Percentiles rank a stretch among this genome's conserved stretches.
Evolutionary conservation across 768 basidiomycete genomes (phyloP).

Genomic region (Leucosporidium yakuticum): DNA sequence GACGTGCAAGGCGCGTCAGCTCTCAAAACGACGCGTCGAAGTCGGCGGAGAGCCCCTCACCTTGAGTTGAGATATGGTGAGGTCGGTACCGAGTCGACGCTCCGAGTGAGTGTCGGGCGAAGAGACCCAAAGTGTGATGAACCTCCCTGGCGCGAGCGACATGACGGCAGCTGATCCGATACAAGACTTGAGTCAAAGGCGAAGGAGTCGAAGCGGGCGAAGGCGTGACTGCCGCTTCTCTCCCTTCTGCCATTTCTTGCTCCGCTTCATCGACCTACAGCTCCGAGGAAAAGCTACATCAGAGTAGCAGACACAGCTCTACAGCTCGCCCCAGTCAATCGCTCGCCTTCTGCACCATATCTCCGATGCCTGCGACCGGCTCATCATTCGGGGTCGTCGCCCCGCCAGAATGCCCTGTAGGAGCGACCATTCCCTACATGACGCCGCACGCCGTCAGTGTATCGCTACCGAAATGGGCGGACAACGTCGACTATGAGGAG

Average conservation of each 20-base stretch:
- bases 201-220: no score
- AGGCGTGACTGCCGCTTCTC: no score
- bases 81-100: slow-evolving; percentile 68
- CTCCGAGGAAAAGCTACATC: no score
- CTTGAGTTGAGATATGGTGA: slow-evolving; percentile 75
- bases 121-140: slow-evolving; percentile 65
- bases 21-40: background rate
- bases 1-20: slow-evolving; percentile 1
- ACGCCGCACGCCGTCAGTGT: slow-evolving; percentile 84
- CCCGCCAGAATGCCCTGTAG: slow-evolving; percentile 26
- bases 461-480: slow-evolving; percentile 86
- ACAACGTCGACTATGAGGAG: slow-evolving; percentile 87
- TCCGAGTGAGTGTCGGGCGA: slow-evolving; percentile 89
- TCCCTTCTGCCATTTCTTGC: no score
- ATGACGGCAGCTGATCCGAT: no score
- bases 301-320: no score
- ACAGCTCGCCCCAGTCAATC: no score
- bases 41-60: slow-evolving; percentile 45
- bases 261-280: no score
- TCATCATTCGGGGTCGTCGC: slow-evolving; percentile 13
- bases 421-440: slow-evolving; percentile 37
- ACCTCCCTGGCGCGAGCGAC: background rate
- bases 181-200: no score
- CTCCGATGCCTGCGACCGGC: background rate
- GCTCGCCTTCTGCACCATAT: no score